A percentile compares a stretch with the other conserved stretches of the same genome.
These are phyloP conservation scores for Syzygium syzygioides DNA, from an alignment of 441 rosid genomes.

Conservation along the genomic window DNA sequence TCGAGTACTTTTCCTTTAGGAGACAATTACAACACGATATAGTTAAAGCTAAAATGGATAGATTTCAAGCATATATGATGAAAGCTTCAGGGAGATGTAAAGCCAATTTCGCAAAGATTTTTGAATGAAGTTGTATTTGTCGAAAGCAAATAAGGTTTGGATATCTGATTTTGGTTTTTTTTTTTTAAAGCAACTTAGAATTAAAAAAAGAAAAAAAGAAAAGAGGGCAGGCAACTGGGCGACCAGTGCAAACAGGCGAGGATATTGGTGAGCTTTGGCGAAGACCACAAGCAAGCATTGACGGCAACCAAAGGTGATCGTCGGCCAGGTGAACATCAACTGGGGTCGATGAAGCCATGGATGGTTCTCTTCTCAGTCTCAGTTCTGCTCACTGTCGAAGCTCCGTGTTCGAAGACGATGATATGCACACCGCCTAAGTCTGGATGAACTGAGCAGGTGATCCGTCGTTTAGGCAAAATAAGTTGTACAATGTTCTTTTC, in stretches of 20 bases:
- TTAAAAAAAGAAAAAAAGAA: neutral
- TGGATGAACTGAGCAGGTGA: neutral
- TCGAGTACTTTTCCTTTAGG: neutral
- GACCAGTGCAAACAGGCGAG: neutral
- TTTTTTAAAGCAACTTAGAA: neutral
- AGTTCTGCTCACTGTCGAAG: neutral
- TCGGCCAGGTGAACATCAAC: neutral
- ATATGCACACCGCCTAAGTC: neutral
- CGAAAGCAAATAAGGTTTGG: neutral
- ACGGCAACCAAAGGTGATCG: neutral
- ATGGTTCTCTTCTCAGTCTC: conserved; percentile 15
- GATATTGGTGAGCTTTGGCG: neutral
- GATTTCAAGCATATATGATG: neutral
- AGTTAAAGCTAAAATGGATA: neutral
- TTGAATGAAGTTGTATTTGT: neutral
- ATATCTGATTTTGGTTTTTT: neutral
- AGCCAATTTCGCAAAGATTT: neutral
- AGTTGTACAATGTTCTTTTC: neutral
- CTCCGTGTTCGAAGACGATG: neutral
- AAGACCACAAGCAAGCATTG: neutral
- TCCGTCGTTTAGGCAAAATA: neutral
- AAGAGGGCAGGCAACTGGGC: neutral
- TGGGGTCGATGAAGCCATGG: conserved; percentile 16
- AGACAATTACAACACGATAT: neutral
- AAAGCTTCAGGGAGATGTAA: neutral